Evolutionary conservation across 2,329 filamentous ascomycete genomes (phyloP).

Genomic region (Chaetomium globosum): DNA sequence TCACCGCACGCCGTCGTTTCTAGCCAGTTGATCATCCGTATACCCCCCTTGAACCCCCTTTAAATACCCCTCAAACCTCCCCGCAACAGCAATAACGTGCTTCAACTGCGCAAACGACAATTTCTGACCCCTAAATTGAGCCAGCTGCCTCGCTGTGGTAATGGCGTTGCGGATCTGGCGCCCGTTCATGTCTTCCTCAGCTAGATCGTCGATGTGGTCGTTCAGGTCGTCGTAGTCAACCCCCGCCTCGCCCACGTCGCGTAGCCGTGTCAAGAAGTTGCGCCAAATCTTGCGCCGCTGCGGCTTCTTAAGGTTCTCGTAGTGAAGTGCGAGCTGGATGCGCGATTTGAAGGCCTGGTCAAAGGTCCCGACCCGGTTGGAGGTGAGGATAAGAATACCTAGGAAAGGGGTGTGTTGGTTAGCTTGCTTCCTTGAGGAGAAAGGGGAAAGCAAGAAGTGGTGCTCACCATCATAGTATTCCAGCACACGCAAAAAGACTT

Average conservation of each 20-base stretch:
- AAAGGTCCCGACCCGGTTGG: conserved; percentile 43
- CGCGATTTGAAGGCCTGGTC: conserved; percentile 32
- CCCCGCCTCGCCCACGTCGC: too few relatives aligned
- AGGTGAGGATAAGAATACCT: conserved; percentile 44
- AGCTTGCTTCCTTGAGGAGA: too few relatives aligned
- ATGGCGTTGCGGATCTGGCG: conserved; percentile 15
- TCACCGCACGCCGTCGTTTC: too few relatives aligned
- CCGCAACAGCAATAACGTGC: too few relatives aligned
- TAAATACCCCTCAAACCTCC: too few relatives aligned
- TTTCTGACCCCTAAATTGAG: too few relatives aligned
- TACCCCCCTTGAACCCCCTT: too few relatives aligned
- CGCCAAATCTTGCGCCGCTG: background rate
- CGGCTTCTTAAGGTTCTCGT: background rate
- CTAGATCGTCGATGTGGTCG: conserved; percentile 1
- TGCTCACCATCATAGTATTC: conserved; percentile 35
- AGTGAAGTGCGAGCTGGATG: conserved; percentile 15
- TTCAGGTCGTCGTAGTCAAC: background rate
- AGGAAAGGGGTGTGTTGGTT: too few relatives aligned
- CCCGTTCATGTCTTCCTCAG: background rate
- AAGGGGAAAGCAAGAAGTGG: conserved; percentile 27
- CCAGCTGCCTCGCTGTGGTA: conserved; percentile 1
- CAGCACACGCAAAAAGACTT: conserved; percentile 43
- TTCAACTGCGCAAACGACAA: too few relatives aligned
- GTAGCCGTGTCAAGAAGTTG: conserved; percentile 8
- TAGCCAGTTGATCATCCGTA: too few relatives aligned